Conservation (phyloP, 2,329 filamentous ascomycete species). For the Fusarium agapanthi region DNA sequence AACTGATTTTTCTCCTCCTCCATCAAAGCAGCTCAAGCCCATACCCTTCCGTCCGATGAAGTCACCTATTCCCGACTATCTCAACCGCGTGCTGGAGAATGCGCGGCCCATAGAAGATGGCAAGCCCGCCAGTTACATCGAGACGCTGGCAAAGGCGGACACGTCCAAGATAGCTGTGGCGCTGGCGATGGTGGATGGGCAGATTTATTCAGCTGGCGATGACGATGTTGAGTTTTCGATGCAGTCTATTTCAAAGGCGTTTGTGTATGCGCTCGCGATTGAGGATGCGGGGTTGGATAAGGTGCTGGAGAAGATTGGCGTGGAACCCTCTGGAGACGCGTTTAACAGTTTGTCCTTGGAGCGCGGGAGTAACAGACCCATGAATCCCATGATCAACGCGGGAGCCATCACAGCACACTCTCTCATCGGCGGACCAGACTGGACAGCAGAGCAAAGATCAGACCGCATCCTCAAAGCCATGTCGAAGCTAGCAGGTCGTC, state of each 20-base stretch:
- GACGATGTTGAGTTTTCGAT: conserved; percentile 52
- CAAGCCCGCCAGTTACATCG: conserved; percentile 49
- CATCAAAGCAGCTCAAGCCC: not conserved
- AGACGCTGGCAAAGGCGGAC: conserved; percentile 50
- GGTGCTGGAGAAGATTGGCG: conserved; percentile 52
- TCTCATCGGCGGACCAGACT: conserved; percentile 41
- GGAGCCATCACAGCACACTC: conserved; percentile 48
- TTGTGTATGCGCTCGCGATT: conserved; percentile 52
- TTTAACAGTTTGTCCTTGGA: conserved; percentile 49
- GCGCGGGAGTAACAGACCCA: conserved; percentile 44
- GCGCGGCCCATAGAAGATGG: conserved; percentile 44
- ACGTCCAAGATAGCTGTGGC: conserved; percentile 51
- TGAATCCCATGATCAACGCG: conserved; percentile 51
- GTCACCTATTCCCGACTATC: conserved; percentile 49
- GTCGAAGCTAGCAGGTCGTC: conserved; percentile 48
- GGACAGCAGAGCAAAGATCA: conserved; percentile 47
- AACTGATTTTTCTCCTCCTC: not conserved
- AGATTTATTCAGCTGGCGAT: conserved; percentile 51
- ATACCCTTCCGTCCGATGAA: conserved; percentile 39
- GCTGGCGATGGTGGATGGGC: conserved; percentile 51
- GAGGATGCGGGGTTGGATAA: conserved; percentile 47
- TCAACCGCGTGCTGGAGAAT: conserved; percentile 45
- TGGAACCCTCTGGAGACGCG: conserved; percentile 51
- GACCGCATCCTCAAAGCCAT: conserved; percentile 48
- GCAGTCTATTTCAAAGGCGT: conserved; percentile 53